A percentile compares a stretch with the other conserved stretches of the same genome.
These are phyloP conservation scores for Vinca major DNA, from an alignment of 305 asterid species.

Conservation along the genomic window DNA sequence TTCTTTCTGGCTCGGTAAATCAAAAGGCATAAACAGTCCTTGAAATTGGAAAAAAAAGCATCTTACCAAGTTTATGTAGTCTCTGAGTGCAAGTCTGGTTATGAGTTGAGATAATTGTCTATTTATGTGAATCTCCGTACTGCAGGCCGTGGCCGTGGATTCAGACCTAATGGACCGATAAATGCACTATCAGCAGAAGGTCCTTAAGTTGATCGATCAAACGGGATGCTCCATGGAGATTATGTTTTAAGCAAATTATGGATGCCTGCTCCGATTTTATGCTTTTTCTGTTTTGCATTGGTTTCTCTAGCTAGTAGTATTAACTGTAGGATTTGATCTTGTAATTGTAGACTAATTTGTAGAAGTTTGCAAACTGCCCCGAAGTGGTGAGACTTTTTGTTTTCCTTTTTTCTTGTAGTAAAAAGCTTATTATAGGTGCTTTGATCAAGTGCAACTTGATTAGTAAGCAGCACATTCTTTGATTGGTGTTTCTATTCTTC, in stretches of 20 bases:
- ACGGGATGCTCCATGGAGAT: conserved; percentile 22
- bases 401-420: conserved; percentile 20
- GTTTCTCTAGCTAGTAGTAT: conserved; percentile 18
- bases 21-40: too few relatives aligned
- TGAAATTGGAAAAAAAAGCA: too few relatives aligned
- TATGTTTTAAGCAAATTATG: conserved; percentile 22
- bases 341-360: conserved; percentile 41
- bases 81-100: not conserved
- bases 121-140: not conserved
- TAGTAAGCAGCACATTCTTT: conserved; percentile 54
- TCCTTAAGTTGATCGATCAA: conserved; percentile 30
- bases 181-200: conserved; percentile 36
- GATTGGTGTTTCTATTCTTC: conserved; percentile 1
- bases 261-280: conserved; percentile 24
- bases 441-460: conserved; percentile 28
- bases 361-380: conserved; percentile 26
- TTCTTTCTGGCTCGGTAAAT: not conserved
- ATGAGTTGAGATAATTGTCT: not conserved
- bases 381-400: conserved; percentile 48
- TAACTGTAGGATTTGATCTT: conserved; percentile 36
- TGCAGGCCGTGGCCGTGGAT: conserved; percentile 80
- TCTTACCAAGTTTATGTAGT: not conserved
- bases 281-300: conserved; percentile 20
- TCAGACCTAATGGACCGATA: conserved; percentile 55
- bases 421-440: conserved; percentile 18